Percentiles rank a stretch among this genome's conserved stretches.
Conservation (phyloP, 2,329 filamentous ascomycete genomes). For the Tolypocladium ovalisporum region DNA sequence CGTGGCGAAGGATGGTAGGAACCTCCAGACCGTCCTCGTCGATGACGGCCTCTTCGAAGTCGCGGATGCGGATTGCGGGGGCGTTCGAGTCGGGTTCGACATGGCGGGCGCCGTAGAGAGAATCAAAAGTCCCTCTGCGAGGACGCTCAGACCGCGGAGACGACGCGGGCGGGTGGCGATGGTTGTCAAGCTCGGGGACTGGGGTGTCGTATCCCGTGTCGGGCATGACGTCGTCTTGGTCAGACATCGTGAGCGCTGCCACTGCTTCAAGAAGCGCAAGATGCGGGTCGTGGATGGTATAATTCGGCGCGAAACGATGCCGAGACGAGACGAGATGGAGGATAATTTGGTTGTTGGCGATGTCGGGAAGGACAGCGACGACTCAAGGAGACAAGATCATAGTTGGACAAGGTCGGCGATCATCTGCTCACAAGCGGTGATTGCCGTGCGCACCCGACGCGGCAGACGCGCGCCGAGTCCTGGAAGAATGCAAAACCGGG, state of each 20-base stretch:
- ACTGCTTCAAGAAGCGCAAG: background rate
- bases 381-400: conserved; percentile 19
- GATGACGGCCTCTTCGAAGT: conserved; percentile 77
- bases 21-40: conserved; percentile 57
- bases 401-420: conserved; percentile 10
- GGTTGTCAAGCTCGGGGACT: conserved; percentile 76
- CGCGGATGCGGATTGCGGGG: conserved; percentile 47
- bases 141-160: conserved; percentile 48
- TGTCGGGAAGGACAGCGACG: background rate
- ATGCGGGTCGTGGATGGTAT: background rate
- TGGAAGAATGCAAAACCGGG: conserved; percentile 17
- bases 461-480: conserved; percentile 25
- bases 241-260: conserved; percentile 43
- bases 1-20: conserved; percentile 31
- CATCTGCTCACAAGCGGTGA: conserved; percentile 2
- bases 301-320: too few relatives aligned
- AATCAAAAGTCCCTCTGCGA: conserved; percentile 65
- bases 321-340: conserved; percentile 1
- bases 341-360: conserved; percentile 1
- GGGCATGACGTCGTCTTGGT: conserved; percentile 47
- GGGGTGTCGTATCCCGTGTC: conserved; percentile 61
- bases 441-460: conserved; percentile 20
- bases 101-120: conserved; percentile 46
- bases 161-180: conserved; percentile 57
- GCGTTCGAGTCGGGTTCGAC: conserved; percentile 24